Conservation (phyloP, 2,329 filamentous ascomycete species). For the Madurella fahalii region DNA sequence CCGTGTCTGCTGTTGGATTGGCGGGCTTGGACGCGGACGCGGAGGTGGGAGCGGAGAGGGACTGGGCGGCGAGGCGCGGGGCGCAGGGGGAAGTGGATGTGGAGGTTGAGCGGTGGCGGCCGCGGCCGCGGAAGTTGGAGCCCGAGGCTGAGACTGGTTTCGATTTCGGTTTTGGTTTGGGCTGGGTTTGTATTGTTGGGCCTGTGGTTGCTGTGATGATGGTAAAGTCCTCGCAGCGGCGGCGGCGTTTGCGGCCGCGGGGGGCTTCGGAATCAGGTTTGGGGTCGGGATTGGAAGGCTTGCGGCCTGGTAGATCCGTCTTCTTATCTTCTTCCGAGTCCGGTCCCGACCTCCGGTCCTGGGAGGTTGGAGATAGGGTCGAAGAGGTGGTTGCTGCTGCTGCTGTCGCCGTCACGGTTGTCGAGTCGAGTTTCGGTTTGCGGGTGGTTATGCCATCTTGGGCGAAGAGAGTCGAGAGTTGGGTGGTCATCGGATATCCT, state of each 20-base stretch:
- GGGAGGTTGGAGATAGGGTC: neutral
- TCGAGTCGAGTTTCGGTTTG: neutral
- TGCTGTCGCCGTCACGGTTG: neutral
- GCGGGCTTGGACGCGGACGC: conserved; percentile 11
- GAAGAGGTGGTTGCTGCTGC: neutral
- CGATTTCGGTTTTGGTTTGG: conserved; percentile 9
- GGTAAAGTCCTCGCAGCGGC: neutral
- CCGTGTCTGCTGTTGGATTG: neutral
- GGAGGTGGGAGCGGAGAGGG: neutral
- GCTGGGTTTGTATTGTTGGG: conserved; percentile 4
- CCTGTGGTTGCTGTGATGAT: neutral
- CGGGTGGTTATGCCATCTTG: neutral
- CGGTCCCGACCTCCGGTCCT: neutral
- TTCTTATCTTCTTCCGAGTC: neutral
- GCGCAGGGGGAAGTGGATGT: conserved; percentile 22
- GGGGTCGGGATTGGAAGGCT: neutral
- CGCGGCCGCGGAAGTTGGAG: conserved; percentile 39
- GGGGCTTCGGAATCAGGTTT: neutral
- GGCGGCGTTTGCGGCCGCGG: conserved; percentile 15
- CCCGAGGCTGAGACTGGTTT: conserved; percentile 36
- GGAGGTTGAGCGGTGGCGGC: conserved; percentile 37
- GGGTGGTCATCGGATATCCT: neutral
- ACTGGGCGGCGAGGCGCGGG: neutral
- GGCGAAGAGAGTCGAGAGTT: neutral
- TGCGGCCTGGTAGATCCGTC: too few relatives aligned